These are phyloP conservation scores for Galerina sulciceps DNA, from an alignment of 768 basidiomycete species.

Conservation along the genomic window DNA sequence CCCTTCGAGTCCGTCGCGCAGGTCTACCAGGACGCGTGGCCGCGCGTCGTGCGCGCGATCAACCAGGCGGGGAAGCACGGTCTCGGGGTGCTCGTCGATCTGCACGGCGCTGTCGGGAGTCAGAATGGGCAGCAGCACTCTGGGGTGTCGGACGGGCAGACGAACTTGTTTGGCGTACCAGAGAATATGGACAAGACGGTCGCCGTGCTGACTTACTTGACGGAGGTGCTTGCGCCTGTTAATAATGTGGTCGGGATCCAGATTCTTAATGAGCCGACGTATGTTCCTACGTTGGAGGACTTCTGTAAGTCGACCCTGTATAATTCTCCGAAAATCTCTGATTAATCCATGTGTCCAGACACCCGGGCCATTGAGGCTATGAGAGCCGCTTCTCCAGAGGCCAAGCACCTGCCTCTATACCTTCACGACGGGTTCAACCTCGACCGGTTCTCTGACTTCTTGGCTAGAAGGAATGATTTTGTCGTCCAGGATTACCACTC, in stretches of 20 bases:
- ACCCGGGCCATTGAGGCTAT: constrained; percentile 52
- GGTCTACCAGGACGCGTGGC: constrained; percentile 72
- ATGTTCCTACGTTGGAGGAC: constrained; percentile 44
- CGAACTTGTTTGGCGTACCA: constrained; percentile 49
- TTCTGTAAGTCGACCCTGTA: constrained; percentile 43
- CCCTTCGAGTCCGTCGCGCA: constrained; percentile 57
- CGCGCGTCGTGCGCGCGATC: constrained; percentile 63
- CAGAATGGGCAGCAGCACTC: constrained; percentile 77
- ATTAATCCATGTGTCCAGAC: constrained; percentile 38
- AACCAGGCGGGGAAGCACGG: constrained; percentile 58
- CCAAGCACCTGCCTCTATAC: constrained; percentile 58
- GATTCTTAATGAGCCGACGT: constrained; percentile 61
- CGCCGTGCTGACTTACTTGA: constrained; percentile 50
- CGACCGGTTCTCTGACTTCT: constrained; percentile 49
- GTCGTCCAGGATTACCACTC: constrained; percentile 78
- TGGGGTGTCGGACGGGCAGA: constrained; percentile 59
- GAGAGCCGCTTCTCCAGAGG: constrained; percentile 41
- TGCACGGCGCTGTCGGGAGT: constrained; percentile 78
- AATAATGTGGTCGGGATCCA: constrained; percentile 67
- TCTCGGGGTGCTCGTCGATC: constrained; percentile 71
- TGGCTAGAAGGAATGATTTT: constrained; percentile 58
- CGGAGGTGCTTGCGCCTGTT: constrained; percentile 41
- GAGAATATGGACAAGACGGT: constrained; percentile 56
- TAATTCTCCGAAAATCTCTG: too few relatives aligned
- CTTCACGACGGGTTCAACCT: constrained; percentile 73